Conservation (phyloP, 2,329 filamentous ascomycete genomes). For the Aspergillus proliferans region DNA sequence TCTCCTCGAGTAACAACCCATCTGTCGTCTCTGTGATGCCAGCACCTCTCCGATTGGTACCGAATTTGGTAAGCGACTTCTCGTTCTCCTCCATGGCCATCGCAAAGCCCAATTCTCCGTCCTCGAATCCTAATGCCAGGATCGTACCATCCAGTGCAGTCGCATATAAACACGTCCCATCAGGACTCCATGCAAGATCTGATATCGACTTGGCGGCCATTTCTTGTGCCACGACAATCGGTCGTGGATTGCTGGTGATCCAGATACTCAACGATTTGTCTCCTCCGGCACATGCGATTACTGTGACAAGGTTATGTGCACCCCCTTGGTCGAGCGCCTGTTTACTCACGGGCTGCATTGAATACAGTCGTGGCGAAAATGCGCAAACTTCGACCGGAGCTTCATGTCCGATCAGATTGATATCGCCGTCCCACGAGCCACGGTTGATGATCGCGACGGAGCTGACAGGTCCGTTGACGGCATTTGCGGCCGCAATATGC, state of each 20-base stretch:
- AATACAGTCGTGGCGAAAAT: conserved; percentile 88
- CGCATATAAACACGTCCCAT: conserved; percentile 78
- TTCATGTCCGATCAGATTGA: conserved; percentile 95
- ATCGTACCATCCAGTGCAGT: conserved; percentile 88
- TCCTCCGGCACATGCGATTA: conserved; percentile 93
- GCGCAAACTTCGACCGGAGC: conserved; percentile 95
- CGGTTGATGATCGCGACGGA: conserved; percentile 94
- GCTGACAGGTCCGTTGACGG: conserved; percentile 93
- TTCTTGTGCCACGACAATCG: conserved; percentile 84
- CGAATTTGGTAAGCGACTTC: conserved; percentile 86
- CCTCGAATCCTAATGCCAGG: conserved; percentile 71
- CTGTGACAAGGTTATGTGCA: conserved; percentile 60
- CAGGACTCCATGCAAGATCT: conserved; percentile 88
- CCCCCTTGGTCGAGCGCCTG: conserved; percentile 40
- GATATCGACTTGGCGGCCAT: conserved; percentile 86
- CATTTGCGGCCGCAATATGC: conserved; percentile 94
- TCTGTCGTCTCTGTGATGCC: conserved; percentile 92
- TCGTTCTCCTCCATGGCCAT: conserved; percentile 83
- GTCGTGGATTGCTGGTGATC: conserved; percentile 92
- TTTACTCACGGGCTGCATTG: conserved; percentile 56
- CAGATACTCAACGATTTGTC: conserved; percentile 95
- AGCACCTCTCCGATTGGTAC: conserved; percentile 76
- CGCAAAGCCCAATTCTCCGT: conserved; percentile 83
- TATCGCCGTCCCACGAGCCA: conserved; percentile 88
- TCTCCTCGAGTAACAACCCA: conserved; percentile 77